Conservation (phyloP, 805 yeast genomes). For the Starmerella floris region DNA sequence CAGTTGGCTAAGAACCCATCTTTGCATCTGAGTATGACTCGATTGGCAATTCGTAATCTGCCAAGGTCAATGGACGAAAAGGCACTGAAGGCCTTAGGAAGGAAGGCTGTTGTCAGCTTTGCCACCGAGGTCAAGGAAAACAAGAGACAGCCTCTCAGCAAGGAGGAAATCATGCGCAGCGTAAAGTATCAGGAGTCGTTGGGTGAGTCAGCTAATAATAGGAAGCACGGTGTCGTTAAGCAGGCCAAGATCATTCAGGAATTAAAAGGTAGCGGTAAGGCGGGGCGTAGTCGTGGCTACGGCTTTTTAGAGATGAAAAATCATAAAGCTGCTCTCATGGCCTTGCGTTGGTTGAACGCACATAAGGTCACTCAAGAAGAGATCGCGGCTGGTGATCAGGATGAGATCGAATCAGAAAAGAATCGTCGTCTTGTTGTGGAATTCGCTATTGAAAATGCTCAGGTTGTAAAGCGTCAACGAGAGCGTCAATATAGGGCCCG, state of each 20-base stretch:
- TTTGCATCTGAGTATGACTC: conserved; percentile 81
- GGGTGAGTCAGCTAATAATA: conserved; percentile 44
- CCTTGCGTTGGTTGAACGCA: conserved; percentile 91
- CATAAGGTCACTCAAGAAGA: conserved; percentile 68
- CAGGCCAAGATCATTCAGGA: conserved; percentile 91
- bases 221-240: conserved; percentile 77
- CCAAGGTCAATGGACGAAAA: conserved; percentile 87
- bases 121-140: conserved; percentile 74
- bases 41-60: conserved; percentile 85
- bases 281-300: conserved; percentile 90
- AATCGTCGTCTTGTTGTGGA: conserved; percentile 76
- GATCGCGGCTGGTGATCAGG: conserved; percentile 29
- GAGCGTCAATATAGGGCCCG: conserved; percentile 32
- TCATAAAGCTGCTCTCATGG: conserved; percentile 89
- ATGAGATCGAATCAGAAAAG: conserved; percentile 22
- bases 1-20: conserved; percentile 85
- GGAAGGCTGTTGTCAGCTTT: conserved; percentile 88
- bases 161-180: conserved; percentile 79
- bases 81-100: conserved; percentile 77
- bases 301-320: conserved; percentile 90
- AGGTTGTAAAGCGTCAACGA: conserved; percentile 78
- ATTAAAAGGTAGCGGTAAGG: conserved; percentile 72
- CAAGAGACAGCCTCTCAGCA: conserved; percentile 68
- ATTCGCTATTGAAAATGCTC: conserved; percentile 91
- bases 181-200: conserved; percentile 45